Base-by-base conservation (phyloP, 1,139 yeast species). In the Blastobotrys buckinghamii region DNA sequence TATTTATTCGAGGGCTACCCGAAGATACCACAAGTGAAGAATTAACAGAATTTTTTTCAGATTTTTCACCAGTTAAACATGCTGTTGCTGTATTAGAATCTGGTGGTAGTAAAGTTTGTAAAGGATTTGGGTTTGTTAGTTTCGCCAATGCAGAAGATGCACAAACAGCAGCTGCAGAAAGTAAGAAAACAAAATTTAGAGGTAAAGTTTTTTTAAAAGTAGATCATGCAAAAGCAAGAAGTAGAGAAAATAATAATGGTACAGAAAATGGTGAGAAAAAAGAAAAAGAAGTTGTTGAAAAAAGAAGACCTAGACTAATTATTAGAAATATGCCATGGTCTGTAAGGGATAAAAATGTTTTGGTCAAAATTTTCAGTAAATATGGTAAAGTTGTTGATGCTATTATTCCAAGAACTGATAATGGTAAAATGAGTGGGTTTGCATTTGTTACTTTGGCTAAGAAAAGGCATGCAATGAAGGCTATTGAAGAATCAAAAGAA, bases 301-400 rank as follows among this genome's bases (percentile, higher is more conserved):
- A 82, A 62, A 79, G 94, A 66, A 77, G 82, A 59, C 92, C 97
- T 3, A 79, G 96, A 59, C 72, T 92, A 53, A 90, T 92, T 59
- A 74, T 92, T 44, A 78, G 98, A 64, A 92, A 92, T 65, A 77
- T 92, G 66, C 98, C 98, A 19, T 92, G 98, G 98, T 84, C 96
- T 9, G 82, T 94, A 45, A 81, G 92, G 65, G 82, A 84, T 53
- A 84, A 95, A 5, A 79, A 78, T 10, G 79, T 77, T 48, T 73
- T 92, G 61, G 81, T 78, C 63, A 82, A 82, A 58, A 63, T 82
- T 10, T 94, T 92, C 61, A 71, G 76, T 51, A 82, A 80, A 62
- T 92, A 72, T 63, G 99, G 98, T 46, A 84, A 86, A 42, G 96
- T 92, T 27, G 80, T 79, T 42, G 96, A 90, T 64, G 96, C 94